Evolutionary conservation across 805 yeast genomes (phyloP).

Genomic region (Starmerella apis): DNA sequence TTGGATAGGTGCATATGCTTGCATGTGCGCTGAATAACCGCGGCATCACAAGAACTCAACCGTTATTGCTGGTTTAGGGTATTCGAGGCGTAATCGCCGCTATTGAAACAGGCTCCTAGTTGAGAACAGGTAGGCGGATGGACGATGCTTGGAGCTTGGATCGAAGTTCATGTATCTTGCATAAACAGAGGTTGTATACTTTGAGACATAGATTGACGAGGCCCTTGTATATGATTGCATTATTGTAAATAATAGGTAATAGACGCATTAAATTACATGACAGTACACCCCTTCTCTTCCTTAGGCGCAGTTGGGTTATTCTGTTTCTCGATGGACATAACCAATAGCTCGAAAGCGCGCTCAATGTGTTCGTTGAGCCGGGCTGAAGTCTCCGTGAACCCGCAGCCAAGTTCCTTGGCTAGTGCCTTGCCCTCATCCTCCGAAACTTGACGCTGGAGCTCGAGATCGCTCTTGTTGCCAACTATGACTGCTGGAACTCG

Average conservation of each 20-base stretch:
- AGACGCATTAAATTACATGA: slow-evolving; percentile 31
- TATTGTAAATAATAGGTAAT: not conserved
- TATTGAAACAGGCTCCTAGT: not conserved
- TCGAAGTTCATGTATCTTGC: not conserved
- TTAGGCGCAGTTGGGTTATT: slow-evolving; percentile 42
- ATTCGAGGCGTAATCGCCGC: not conserved
- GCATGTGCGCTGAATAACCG: not conserved
- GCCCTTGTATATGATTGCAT: not conserved
- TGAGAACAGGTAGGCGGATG: not conserved
- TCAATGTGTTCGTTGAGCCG: slow-evolving; percentile 63
- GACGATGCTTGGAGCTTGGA: not conserved
- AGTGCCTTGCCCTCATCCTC: slow-evolving; percentile 48
- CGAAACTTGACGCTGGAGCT: slow-evolving; percentile 49
- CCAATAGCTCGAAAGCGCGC: slow-evolving; percentile 49
- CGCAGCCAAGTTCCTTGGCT: slow-evolving; percentile 57
- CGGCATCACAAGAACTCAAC: not conserved
- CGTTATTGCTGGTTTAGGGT: not conserved
- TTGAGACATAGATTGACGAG: too few species aligned
- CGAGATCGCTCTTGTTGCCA: slow-evolving; percentile 66
- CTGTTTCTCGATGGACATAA: slow-evolving; percentile 51
- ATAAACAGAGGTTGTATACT: not conserved
- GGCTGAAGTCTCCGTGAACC: slow-evolving; percentile 76
- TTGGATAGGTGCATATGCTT: not conserved
- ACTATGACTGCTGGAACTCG: slow-evolving; percentile 68
- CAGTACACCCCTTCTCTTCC: slow-evolving; percentile 42